Conservation (phyloP, 192 early-diverging fungal genomes). For the Phlyctochytrium bullatum region DNA sequence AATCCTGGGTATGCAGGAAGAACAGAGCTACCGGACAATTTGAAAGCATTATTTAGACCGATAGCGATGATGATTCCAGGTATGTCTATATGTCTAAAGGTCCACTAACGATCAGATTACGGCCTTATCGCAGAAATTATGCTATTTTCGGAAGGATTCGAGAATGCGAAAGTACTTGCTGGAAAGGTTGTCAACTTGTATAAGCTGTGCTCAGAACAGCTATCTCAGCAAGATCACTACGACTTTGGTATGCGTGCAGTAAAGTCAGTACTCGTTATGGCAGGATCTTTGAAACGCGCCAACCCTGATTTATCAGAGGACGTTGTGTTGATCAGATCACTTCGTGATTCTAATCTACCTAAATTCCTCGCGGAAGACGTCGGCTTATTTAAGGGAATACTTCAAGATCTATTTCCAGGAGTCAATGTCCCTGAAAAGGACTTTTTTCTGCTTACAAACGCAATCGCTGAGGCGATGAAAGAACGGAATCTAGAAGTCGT, state of each 20-base stretch:
- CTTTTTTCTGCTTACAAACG: slow-evolving; percentile 43
- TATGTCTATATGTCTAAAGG: slow-evolving; percentile 9
- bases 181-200: slow-evolving; percentile 62
- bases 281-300: slow-evolving; percentile 54
- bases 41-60: slow-evolving; percentile 60
- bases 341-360: slow-evolving; percentile 59
- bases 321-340: slow-evolving; percentile 53
- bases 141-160: slow-evolving; percentile 64
- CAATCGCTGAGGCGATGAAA: slow-evolving; percentile 48
- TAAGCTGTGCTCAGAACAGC: slow-evolving; percentile 62
- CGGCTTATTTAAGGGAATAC: slow-evolving; percentile 55
- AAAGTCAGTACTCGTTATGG: slow-evolving; percentile 62
- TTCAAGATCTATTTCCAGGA: slow-evolving; percentile 57
- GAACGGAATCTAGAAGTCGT: slow-evolving; percentile 49
- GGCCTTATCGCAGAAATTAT: slow-evolving; percentile 64
- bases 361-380: slow-evolving; percentile 62
- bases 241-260: slow-evolving; percentile 65
- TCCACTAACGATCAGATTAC: slow-evolving; percentile 39
- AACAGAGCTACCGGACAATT: slow-evolving; percentile 59
- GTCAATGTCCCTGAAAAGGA: slow-evolving; percentile 49
- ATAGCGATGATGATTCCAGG: slow-evolving; percentile 67
- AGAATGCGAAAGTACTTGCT: slow-evolving; percentile 54
- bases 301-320: slow-evolving; percentile 55
- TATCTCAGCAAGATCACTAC: slow-evolving; percentile 64
- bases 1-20: slow-evolving; percentile 62